Evolutionary conservation across 768 basidiomycete species (phyloP), one percentile per base, ranked within the genome.

Genomic region (Suillus weaverae): DNA sequence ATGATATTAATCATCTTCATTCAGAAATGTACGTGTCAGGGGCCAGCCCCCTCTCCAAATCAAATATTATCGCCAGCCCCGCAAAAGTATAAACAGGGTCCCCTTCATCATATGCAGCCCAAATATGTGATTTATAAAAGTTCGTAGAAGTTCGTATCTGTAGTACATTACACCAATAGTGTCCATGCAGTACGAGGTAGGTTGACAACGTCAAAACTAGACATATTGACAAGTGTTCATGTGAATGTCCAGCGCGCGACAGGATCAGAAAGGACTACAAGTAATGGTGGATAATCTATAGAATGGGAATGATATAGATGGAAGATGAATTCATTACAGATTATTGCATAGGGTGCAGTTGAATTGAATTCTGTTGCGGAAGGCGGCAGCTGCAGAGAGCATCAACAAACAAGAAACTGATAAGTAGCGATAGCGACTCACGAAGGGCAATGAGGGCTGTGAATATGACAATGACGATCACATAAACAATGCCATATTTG

Each of bases 401-500:
- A 62, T 62, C 48, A 53, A 59, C 60, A 44, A 66, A 68, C 13
- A 38, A 44, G 50, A 63, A 36, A 64, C 18, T 64, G 61, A 20
- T 69, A 54, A 51, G 71, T 46, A 1, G 18, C 11, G 61, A n/a
- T 14, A n/a, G 16, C 26, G 41, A 85, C 91, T 81, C 77, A 93
- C 91, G 93, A 68, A 91, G 75, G 70, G 83, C 87, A 73, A 98
- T 88, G 69, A 97, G 83, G 50, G 86, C 87, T 43, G 87, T 84
- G 71, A 97, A 94, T 66, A 87, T 68, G 62, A 84, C 83, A 64
- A 96, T 84, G 68, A 88, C 83, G 53, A 84, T 59, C 43, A 90
- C 75, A 77, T 92, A 99, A 55, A 95, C 75, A 61, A 90, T 78
- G 54, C 95, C 90, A 70, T 96, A 96, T 78, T 89, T 91, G 77